Conservation (phyloP, 164 flowering plant genomes). For the Houttuynia cordata region DNA sequence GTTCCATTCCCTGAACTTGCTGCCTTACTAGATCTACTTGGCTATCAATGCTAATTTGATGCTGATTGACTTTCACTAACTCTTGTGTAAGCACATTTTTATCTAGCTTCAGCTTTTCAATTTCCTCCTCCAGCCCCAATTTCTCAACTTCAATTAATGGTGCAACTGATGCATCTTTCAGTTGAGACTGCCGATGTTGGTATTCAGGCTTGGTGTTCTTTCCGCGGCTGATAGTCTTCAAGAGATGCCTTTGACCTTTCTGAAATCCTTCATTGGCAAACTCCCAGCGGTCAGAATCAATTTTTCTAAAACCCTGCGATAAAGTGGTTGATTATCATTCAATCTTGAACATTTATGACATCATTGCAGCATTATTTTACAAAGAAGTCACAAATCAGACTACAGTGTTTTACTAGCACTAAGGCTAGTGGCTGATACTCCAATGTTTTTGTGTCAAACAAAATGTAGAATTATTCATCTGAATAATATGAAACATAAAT, state of each 20-base stretch:
- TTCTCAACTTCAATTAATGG: conserved; percentile 53
- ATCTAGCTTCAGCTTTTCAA: conserved; percentile 54
- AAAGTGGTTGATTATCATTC: neutral
- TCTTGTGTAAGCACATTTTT: conserved; percentile 53
- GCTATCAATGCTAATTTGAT: conserved; percentile 44
- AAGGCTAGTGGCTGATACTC: no score
- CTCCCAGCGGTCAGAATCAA: conserved; percentile 85
- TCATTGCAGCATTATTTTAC: no score
- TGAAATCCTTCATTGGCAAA: conserved; percentile 81
- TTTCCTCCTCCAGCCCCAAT: conserved; percentile 53
- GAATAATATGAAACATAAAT: no score
- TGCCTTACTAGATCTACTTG: conserved; percentile 41
- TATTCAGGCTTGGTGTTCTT: conserved; percentile 19
- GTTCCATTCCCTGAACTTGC: conserved; percentile 45
- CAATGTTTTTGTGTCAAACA: no score
- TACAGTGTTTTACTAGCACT: no score
- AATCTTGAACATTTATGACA: neutral
- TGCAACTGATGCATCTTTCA: conserved; percentile 2
- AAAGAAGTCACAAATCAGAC: no score
- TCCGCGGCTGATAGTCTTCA: conserved; percentile 60
- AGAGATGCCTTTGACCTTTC: conserved; percentile 56
- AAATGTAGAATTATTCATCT: no score
- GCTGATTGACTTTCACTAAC: conserved; percentile 60
- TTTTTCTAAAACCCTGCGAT: conserved; percentile 71
- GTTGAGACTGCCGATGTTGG: conserved; percentile 16